Percentiles rank a stretch among this genome's conserved stretches.
phyloP scores from a whole-genome alignment of 257 asterid species.

The Schizonepeta tenuifolia region DNA sequence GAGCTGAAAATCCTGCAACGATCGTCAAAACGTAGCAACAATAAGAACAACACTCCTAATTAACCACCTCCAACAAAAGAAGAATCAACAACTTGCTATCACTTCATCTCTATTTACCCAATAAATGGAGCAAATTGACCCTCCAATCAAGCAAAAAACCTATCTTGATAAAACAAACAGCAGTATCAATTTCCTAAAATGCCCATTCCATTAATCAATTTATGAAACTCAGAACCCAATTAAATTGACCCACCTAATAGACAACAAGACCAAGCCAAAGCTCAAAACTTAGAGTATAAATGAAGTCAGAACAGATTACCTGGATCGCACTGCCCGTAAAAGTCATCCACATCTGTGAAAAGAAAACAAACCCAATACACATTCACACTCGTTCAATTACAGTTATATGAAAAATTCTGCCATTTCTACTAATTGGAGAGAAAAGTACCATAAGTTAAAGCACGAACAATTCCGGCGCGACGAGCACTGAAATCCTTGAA shows the following conservation, averaged over 20 bases:
- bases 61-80: background rate
- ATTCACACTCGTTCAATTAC: slow-evolving; percentile 4
- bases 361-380: background rate
- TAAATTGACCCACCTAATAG: slow-evolving; percentile 15
- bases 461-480: slow-evolving; percentile 70
- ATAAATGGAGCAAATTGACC: background rate
- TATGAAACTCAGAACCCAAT: slow-evolving; percentile 14
- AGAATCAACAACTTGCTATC: slow-evolving; percentile 8
- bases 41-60: slow-evolving; percentile 5
- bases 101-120: slow-evolving; percentile 2
- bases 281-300: slow-evolving; percentile 20
- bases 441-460: slow-evolving; percentile 67
- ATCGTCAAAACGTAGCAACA: background rate
- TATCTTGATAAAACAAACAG: slow-evolving; percentile 6
- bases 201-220: slow-evolving; percentile 16
- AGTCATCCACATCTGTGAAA: slow-evolving; percentile 86
- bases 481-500: slow-evolving; percentile 78
- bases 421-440: background rate
- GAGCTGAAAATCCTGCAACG: slow-evolving; percentile 12
- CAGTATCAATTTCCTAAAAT: slow-evolving; percentile 14
- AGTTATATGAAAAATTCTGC: background rate
- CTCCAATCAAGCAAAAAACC: background rate
- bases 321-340: slow-evolving; percentile 93
- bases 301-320: slow-evolving; percentile 52
- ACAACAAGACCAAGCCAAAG: background rate